Percentiles rank a stretch among this genome's conserved stretches.
Conservation (phyloP, 2,329 filamentous ascomycete species). For the Emmonsia crescens region DNA sequence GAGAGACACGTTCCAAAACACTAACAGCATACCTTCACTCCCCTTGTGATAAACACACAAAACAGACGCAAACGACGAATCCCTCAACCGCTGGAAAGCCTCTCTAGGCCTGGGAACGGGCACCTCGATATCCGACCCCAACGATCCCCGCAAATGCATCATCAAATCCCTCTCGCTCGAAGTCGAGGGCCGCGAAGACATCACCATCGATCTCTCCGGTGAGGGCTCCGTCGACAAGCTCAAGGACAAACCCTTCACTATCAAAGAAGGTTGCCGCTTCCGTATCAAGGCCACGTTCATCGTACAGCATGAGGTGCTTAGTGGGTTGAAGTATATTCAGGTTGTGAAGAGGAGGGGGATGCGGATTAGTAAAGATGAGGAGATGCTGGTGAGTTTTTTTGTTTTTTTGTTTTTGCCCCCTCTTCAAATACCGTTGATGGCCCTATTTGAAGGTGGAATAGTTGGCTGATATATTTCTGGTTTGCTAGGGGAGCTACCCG, state of each 20-base stretch:
- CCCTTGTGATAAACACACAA: background rate
- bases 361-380: conserved; percentile 80
- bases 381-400: conserved; percentile 73
- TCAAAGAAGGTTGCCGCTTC: conserved; percentile 91
- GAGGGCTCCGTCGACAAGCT: conserved; percentile 64
- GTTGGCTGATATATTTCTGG: background rate
- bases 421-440: background rate
- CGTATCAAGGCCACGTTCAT: conserved; percentile 91
- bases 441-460: background rate
- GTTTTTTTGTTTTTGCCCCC: background rate
- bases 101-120: conserved; percentile 75
- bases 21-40: background rate
- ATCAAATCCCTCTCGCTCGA: conserved; percentile 86
- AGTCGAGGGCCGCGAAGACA: conserved; percentile 67
- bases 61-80: conserved; percentile 67
- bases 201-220: conserved; percentile 74
- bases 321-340: conserved; percentile 91
- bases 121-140: conserved; percentile 61
- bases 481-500: conserved; percentile 68
- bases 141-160: conserved; percentile 81
- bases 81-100: conserved; percentile 93
- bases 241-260: conserved; percentile 88
- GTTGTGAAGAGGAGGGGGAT: conserved; percentile 83
- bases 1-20: background rate
- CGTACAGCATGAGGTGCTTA: conserved; percentile 93